Conservation (phyloP, 306 rosid genomes). For the Corylus heterophylla region DNA sequence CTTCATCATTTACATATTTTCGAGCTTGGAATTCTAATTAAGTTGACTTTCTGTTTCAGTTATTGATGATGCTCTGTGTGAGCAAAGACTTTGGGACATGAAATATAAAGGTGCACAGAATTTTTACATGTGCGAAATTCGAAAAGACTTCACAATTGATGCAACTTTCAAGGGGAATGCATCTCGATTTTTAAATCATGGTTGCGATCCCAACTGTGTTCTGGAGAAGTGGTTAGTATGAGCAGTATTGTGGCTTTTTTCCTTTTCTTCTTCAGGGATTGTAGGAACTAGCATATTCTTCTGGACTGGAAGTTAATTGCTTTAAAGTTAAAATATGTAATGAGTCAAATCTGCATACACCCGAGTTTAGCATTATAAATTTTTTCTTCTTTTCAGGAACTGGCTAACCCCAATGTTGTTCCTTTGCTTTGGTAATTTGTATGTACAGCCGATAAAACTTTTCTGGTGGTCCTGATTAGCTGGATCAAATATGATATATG, state of each 20-base stretch:
- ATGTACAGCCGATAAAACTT: not conserved
- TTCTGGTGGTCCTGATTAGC: not conserved
- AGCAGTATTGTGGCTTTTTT: not conserved
- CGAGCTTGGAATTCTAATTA: not conserved
- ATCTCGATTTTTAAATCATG: constrained; percentile 84
- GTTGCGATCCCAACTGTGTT: constrained; percentile 91
- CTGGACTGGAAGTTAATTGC: not conserved
- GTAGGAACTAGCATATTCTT: not conserved
- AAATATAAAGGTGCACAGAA: constrained; percentile 69
- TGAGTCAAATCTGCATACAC: not conserved
- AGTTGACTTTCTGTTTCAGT: constrained; percentile 52
- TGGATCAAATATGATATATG: not conserved
- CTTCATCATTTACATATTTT: not conserved
- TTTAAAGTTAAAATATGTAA: not conserved
- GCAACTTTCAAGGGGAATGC: constrained; percentile 92
- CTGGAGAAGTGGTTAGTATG: constrained; percentile 88
- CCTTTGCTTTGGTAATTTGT: not conserved
- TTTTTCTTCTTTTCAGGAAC: not conserved
- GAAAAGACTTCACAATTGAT: constrained; percentile 92
- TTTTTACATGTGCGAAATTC: constrained; percentile 92
- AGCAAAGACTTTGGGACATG: constrained; percentile 92
- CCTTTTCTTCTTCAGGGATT: constrained; percentile 13
- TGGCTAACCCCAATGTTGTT: not conserved
- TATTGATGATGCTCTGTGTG: constrained; percentile 81
- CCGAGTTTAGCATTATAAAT: not conserved